Conservation (phyloP, 192 early-diverging fungal species). For the Backusella tarrabulga region DNA sequence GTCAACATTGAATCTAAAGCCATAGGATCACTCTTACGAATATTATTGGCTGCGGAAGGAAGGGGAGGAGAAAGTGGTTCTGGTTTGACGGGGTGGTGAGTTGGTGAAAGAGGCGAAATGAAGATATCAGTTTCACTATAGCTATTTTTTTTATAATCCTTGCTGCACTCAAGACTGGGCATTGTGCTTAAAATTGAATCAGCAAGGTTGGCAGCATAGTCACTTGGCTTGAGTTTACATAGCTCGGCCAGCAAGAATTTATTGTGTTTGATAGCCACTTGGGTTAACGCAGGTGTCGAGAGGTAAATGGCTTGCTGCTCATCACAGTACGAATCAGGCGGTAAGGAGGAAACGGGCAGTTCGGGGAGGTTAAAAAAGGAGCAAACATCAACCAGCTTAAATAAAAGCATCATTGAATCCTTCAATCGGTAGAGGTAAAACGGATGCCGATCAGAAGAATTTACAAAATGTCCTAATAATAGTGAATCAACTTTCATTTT, state of each 20-base stretch:
- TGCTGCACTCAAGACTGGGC: background rate
- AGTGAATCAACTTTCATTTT: conserved; percentile 12
- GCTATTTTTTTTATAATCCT: background rate
- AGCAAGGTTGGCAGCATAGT: conserved; percentile 9
- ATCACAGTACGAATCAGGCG: background rate
- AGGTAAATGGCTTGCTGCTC: background rate
- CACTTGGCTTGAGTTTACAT: conserved; percentile 2
- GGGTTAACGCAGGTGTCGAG: background rate
- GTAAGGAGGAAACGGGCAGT: background rate
- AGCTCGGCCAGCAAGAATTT: conserved; percentile 11
- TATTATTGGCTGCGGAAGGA: background rate
- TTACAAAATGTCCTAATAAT: conserved; percentile 7
- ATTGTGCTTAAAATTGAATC: conserved; percentile 2
- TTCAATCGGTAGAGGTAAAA: conserved; percentile 8
- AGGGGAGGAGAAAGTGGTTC: background rate
- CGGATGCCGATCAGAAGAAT: background rate
- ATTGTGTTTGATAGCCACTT: conserved; percentile 9
- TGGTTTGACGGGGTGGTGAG: background rate
- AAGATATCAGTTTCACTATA: background rate
- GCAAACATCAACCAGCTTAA: conserved; percentile 4
- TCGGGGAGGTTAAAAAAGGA: conserved; percentile 12
- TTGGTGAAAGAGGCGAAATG: background rate
- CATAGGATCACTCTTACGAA: conserved; percentile 21
- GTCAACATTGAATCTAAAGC: conserved; percentile 32
- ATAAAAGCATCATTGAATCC: conserved; percentile 7